Evolutionary conservation across 441 rosid genomes (phyloP).

Genomic region (Brassica hybrid): DNA sequence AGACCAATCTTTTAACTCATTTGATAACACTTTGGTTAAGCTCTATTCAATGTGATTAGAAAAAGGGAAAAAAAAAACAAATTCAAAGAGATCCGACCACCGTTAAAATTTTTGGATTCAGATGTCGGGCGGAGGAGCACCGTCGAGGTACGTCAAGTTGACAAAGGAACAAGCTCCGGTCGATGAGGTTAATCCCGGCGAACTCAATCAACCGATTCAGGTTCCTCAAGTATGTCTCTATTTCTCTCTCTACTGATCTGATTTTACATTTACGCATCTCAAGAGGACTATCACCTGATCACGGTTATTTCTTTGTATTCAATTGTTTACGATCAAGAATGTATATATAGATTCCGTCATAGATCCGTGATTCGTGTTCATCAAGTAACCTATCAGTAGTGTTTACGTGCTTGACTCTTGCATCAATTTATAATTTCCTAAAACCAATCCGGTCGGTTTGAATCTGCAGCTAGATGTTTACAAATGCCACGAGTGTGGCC

Average conservation of each 20-base stretch:
- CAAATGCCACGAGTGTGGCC: slow-evolving; percentile 80
- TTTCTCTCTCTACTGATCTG: background rate
- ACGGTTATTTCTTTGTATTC: background rate
- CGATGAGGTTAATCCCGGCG: slow-evolving; percentile 74
- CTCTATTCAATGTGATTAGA: background rate
- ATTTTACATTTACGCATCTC: slow-evolving; percentile 2
- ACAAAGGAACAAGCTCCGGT: slow-evolving; percentile 65
- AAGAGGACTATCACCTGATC: background rate
- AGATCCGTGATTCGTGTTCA: slow-evolving; percentile 18
- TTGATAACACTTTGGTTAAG: slow-evolving; percentile 30
- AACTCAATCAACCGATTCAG: slow-evolving; percentile 72
- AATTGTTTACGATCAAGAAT: background rate
- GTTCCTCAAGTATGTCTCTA: slow-evolving; percentile 59
- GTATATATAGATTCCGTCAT: background rate
- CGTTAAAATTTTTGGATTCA: slow-evolving; percentile 6
- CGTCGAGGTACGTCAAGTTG: slow-evolving; percentile 70
- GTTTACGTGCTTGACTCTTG: background rate
- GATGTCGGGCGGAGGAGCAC: slow-evolving; percentile 68
- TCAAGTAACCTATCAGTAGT: background rate
- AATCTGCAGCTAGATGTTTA: slow-evolving; percentile 60
- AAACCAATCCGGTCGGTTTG: background rate
- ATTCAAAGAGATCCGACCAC: background rate
- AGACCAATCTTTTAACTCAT: slow-evolving; percentile 22
- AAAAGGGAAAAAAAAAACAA: background rate
- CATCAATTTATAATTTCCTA: background rate